Percentiles rank a stretch among this genome's conserved stretches.
Evolutionary conservation across 257 asterid species (phyloP).

Genomic region (Przewalskia tangutica): DNA sequence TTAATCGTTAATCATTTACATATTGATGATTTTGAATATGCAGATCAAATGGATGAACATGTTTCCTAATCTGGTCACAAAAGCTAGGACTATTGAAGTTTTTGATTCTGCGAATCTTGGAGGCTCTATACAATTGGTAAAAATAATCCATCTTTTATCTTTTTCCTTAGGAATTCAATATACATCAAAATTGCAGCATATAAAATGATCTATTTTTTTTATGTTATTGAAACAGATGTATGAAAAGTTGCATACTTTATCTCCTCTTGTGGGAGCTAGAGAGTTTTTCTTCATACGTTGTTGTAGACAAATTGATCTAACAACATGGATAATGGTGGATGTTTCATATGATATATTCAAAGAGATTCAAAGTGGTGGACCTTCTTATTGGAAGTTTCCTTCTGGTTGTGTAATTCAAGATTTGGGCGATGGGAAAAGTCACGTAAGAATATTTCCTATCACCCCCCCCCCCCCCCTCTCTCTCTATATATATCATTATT

Average conservation of each 20-base stretch:
- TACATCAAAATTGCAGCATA: background rate
- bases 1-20: background rate
- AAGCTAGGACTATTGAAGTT: constrained; percentile 38
- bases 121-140: constrained; percentile 28
- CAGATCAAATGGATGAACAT: constrained; percentile 56
- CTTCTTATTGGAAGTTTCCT: constrained; percentile 54
- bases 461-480: background rate
- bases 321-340: constrained; percentile 52
- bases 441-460: constrained; percentile 16
- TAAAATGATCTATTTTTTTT: background rate
- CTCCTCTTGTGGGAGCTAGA: constrained; percentile 75
- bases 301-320: constrained; percentile 33
- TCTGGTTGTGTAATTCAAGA: constrained; percentile 70
- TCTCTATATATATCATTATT: background rate
- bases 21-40: background rate
- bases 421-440: constrained; percentile 43
- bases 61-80: constrained; percentile 47
- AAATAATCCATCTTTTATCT: background rate
- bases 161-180: background rate
- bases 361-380: constrained; percentile 25
- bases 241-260: constrained; percentile 45
- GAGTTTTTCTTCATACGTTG: constrained; percentile 54
- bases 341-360: constrained; percentile 41
- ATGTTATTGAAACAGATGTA: constrained; percentile 36
- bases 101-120: constrained; percentile 35